phyloP scores from a whole-genome alignment of 2,329 filamentous ascomycete species.

The Penicillium sp. region DNA sequence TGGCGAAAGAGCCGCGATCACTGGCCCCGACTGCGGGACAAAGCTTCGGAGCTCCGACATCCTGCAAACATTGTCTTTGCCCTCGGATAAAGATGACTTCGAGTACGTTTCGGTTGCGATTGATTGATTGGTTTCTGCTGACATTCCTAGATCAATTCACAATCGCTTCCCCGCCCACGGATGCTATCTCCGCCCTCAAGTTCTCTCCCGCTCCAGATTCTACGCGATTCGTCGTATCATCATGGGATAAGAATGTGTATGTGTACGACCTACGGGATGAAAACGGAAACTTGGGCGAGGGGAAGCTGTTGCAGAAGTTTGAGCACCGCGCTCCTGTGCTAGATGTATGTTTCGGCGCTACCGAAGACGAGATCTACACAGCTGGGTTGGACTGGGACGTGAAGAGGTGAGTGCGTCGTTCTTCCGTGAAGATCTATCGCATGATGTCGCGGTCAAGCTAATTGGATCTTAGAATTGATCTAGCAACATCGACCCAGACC shows the following conservation, averaged over 20 bases:
- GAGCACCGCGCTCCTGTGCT: constrained; percentile 85
- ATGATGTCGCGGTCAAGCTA: not conserved
- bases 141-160: constrained; percentile 70
- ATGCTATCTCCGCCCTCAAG: constrained; percentile 83
- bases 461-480: constrained; percentile 62
- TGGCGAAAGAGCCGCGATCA: constrained; percentile 29
- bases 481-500: constrained; percentile 72
- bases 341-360: constrained; percentile 86
- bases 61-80: constrained; percentile 5
- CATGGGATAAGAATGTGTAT: constrained; percentile 93
- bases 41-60: constrained; percentile 19
- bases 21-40: constrained; percentile 22
- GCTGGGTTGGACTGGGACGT: constrained; percentile 89
- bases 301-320: constrained; percentile 72
- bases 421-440: not conserved
- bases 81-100: constrained; percentile 44
- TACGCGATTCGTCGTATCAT: constrained; percentile 84
- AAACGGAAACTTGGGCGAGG: constrained; percentile 60
- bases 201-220: constrained; percentile 79
- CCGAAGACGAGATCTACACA: constrained; percentile 82
- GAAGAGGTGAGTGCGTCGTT: constrained; percentile 61
- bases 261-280: constrained; percentile 74
- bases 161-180: constrained; percentile 78
- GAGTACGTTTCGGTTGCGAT: constrained; percentile 37
- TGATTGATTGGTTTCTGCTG: constrained; percentile 5